Base-by-base conservation (phyloP, 169 alveolate species). In the Plasmodium malariae region DNA sequence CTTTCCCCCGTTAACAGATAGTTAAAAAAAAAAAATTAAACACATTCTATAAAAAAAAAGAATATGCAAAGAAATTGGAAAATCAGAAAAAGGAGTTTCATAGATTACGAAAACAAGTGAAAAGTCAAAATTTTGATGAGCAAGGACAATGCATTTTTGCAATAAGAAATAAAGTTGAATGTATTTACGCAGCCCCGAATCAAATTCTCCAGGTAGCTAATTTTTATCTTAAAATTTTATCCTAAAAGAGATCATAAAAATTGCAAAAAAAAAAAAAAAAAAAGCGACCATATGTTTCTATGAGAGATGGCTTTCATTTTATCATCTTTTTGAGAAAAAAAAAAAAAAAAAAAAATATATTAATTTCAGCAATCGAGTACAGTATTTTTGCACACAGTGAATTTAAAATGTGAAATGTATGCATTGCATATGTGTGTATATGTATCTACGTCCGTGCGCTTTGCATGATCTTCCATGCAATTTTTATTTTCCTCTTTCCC, bases 91-190 rank as follows among this genome's bases (percentile, higher is more conserved):
- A 78, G 24, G 80, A 78, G 28, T 78, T 28, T 19, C 5, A n/a
- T 21, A 65, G 49, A 26, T 78, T 78, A 57, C 21, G 65, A 68
- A 62, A 78, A 30, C 71, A 63, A 40, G 19, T 62, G 17, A 32
- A 36, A 24, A 55, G 40, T 45, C 49, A 62, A 51, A 63, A 21
- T 19, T 78, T 78, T 54, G 80, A 63, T 63, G 62, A 48, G 40
- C 21, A 32, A 7, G 65, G 51, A 65, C 63, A 37, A n/a, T 78
- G 89, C 40, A n/a, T 78, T 24, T 78, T 78, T 78, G 78, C 73
- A 19, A 30, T 78, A 21, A 40, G 78, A 65, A 78, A 78, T 32
- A 51, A 78, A 21, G 37, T 65, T 19, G 54, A 62, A 34, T 78
- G 89, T 40, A 12, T 65, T n/a, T 21, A 54, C 28, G 19, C 40